These are phyloP conservation scores for Boletellus deceptivus DNA, from an alignment of 1,284 basidiomycete genomes.

Conservation along the genomic window DNA sequence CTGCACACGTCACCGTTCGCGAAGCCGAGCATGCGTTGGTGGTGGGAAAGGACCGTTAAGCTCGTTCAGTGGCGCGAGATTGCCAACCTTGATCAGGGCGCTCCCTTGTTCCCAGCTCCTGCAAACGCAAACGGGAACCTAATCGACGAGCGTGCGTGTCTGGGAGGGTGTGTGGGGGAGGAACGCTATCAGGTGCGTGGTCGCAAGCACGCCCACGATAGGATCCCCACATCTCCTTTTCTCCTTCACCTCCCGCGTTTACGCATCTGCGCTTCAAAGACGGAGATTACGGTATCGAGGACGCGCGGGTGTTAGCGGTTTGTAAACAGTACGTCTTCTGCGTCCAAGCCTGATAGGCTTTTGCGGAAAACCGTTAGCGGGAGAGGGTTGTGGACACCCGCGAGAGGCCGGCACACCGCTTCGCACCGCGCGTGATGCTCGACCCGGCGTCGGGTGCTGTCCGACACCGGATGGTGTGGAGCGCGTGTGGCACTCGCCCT, in stretches of 20 bases:
- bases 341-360: constrained; percentile 32
- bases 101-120: background rate
- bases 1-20: constrained; percentile 8
- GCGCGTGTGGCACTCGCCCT: no score
- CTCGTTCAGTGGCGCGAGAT: background rate
- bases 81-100: constrained; percentile 4
- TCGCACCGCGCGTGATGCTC: no score
- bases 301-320: constrained; percentile 30
- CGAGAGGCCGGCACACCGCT: no score
- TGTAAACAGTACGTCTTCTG: constrained; percentile 6
- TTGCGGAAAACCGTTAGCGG: constrained; percentile 26
- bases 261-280: constrained; percentile 17
- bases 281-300: constrained; percentile 36
- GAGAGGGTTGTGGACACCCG: background rate
- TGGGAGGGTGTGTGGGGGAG: constrained; percentile 7
- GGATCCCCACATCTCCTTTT: no score
- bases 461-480: background rate
- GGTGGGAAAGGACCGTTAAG: background rate
- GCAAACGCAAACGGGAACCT: background rate
- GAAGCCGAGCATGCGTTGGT: no score
- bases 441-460: background rate
- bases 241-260: constrained; percentile 1
- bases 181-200: no score
- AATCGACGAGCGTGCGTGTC: background rate
- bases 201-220: no score